phyloP scores from a whole-genome alignment of 2,329 filamentous ascomycete genomes.

The Cladosporium austrohemisphaericum region DNA sequence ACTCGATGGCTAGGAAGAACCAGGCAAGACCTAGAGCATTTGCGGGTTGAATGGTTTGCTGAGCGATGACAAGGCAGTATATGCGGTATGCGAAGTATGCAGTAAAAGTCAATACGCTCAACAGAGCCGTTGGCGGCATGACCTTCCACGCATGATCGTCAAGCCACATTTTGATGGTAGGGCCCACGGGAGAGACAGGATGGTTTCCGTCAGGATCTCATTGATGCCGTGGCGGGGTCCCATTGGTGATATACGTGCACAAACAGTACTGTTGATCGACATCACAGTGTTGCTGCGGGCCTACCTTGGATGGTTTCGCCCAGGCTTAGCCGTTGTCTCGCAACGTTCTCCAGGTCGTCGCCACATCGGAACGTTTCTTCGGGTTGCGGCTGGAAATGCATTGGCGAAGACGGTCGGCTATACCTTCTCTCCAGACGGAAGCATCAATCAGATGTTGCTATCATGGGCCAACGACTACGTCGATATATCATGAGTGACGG shows the following conservation, averaged over 20 bases:
- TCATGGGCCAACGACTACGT: no score
- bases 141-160: conserved; percentile 9
- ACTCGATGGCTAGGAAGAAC: conserved; percentile 10
- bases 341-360: no score
- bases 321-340: not conserved
- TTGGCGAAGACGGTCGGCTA: no score
- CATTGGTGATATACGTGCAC: not conserved
- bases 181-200: not conserved
- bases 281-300: conserved; percentile 2
- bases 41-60: conserved; percentile 5
- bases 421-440: no score
- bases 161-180: not conserved
- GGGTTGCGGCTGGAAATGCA: no score
- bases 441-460: no score
- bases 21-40: conserved; percentile 11
- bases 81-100: conserved; percentile 13
- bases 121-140: conserved; percentile 9
- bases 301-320: not conserved
- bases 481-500: no score
- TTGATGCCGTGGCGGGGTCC: not conserved
- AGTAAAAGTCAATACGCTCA: conserved; percentile 9
- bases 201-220: not conserved
- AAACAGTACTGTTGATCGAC: not conserved
- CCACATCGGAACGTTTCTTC: no score
- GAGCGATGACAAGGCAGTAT: conserved; percentile 7